Conservation (phyloP, 2,329 filamentous ascomycete species). For the Penicillium sp. region DNA sequence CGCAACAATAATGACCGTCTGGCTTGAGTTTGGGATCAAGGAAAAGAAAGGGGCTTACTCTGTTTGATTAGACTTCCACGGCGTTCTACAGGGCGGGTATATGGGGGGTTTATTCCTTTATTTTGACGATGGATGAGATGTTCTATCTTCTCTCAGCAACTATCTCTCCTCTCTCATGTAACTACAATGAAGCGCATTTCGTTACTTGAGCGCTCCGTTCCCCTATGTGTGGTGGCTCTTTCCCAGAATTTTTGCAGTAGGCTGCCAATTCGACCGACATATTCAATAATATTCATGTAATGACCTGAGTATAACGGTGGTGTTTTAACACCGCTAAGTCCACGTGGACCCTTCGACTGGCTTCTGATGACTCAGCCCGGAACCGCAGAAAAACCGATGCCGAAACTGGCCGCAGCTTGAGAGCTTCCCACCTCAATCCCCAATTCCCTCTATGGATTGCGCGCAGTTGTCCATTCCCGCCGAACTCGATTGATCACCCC, state of each 20-base stretch:
- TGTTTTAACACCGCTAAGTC: slow-evolving; percentile 13
- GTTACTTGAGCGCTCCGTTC: too few species aligned
- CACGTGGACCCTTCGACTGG: slow-evolving; percentile 10
- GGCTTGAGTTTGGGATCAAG: background rate
- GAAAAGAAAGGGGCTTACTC: too few species aligned
- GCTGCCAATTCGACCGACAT: too few species aligned
- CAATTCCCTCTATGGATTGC: slow-evolving; percentile 29
- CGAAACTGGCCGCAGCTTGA: slow-evolving; percentile 25
- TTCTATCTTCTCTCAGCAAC: slow-evolving; percentile 5
- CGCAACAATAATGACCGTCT: slow-evolving; percentile 26
- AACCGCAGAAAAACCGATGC: slow-evolving; percentile 31
- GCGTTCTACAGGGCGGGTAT: slow-evolving; percentile 6
- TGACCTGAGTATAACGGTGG: too few species aligned
- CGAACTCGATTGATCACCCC: slow-evolving; percentile 25
- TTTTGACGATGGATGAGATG: slow-evolving; percentile 3
- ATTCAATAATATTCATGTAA: background rate
- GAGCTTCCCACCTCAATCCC: slow-evolving; percentile 25
- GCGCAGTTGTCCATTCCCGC: slow-evolving; percentile 19
- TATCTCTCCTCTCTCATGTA: slow-evolving; percentile 17
- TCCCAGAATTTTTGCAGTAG: background rate
- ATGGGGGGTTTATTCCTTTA: slow-evolving; percentile 1
- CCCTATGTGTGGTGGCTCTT: too few species aligned
- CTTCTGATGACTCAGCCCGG: slow-evolving; percentile 37
- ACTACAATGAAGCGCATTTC: slow-evolving; percentile 15
- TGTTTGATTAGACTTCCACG: slow-evolving; percentile 6